Evolutionary conservation across 148 eudicot species (phyloP), one percentile per base, ranked within the genome.

Genomic region (Rhododendron mucronatum): DNA sequence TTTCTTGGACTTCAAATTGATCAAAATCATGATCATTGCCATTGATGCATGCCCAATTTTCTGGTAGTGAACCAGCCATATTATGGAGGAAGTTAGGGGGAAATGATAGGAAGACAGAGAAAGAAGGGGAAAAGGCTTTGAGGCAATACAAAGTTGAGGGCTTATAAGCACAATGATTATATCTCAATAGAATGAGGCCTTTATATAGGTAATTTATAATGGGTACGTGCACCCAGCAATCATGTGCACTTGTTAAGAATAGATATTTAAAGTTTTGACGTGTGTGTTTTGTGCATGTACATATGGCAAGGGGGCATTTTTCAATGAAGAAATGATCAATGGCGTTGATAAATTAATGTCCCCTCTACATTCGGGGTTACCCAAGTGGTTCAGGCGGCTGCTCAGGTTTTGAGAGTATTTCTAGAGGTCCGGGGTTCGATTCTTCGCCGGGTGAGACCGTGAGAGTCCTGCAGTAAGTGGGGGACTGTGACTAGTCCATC

Each of bases 1-100:
- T 81, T 61, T 85, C 82, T 61, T 87, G 77, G 76, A 83, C 9
- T 73, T 90, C 89, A 37, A 86, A 73, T 23, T 63, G 30, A 15
- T 73, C 76, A 18, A 84, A 65, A 65, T 10, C 73, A n/a, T 65
- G 30, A n/a, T 65, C 33, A 63, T 63, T n/a, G 11, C 69, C 69
- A 65, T 65, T 65, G 73, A n/a, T 65, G 73, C 33, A 75, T 73
- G 77, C 76, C 86, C 84, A 82, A 47, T 76, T 81, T 48, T 50
- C 82, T 37, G 78, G 86, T 51, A 79, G 63, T 83, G 77, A 48
- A 55, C 61, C 61, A 16, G 61, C 61, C 61, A 55, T 55, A 3
- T 16, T 55, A 55, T 55, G 61, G 21, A 53, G 57, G 57, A 15
- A 55, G 61, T 55, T 55, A 5, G 21, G 61, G 61, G 61, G 0